phyloP scores from a whole-genome alignment of 1,139 yeast genomes.

The Spencermartinsiella ligniputridi region DNA sequence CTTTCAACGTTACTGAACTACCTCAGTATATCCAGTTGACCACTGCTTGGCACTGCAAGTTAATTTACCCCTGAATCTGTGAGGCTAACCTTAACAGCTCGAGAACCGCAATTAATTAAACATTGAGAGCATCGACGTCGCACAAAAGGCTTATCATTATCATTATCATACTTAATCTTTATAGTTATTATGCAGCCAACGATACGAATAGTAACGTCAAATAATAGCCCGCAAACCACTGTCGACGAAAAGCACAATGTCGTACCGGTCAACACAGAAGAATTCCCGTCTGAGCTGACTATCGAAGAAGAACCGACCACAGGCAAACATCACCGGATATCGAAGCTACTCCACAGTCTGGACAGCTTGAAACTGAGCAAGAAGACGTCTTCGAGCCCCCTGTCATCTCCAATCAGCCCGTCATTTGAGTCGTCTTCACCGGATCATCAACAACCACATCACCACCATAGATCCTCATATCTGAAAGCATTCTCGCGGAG shows the following conservation, averaged over 20 bases:
- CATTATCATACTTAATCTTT: too few species aligned
- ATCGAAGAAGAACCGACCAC: background rate
- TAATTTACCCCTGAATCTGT: background rate
- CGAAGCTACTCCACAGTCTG: background rate
- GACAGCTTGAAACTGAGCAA: background rate
- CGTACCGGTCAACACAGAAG: background rate
- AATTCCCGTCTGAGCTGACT: background rate
- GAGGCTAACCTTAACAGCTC: background rate
- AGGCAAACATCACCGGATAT: background rate
- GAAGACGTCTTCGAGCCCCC: background rate
- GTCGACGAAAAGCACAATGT: background rate
- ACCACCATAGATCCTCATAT: background rate
- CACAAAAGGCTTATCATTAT: too few species aligned
- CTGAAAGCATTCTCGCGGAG: background rate
- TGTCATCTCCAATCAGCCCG: background rate
- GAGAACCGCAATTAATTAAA: background rate
- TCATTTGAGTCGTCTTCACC: background rate
- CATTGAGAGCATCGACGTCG: too few species aligned
- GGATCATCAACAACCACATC: background rate
- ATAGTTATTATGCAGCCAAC: too few species aligned
- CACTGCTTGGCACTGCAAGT: too few species aligned
- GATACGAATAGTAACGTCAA: background rate
- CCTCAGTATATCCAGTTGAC: too few species aligned
- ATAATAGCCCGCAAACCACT: background rate
- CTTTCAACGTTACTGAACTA: too few species aligned